These are phyloP conservation scores for Metschnikowia kofuensis DNA, from an alignment of 805 yeast species.

Conservation along the genomic window DNA sequence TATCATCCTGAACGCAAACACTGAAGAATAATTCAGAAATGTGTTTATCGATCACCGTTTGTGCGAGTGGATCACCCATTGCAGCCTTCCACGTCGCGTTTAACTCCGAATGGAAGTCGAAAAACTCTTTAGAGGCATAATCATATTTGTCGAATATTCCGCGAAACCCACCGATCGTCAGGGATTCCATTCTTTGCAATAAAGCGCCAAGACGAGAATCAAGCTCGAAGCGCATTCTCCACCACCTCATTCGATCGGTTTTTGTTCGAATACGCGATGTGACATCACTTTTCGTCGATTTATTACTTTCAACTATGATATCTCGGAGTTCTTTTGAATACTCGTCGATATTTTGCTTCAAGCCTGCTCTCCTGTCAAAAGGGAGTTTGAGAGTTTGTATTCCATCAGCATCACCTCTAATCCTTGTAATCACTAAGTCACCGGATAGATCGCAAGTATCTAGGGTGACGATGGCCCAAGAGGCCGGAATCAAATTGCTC, in stretches of 20 bases:
- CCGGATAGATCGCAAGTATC: slow-evolving; percentile 59
- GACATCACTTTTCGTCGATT: slow-evolving; percentile 52
- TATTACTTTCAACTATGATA: slow-evolving; percentile 61
- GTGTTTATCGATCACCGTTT: slow-evolving; percentile 17
- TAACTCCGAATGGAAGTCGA: slow-evolving; percentile 21
- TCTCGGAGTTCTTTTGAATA: slow-evolving; percentile 28
- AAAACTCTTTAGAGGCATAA: slow-evolving; percentile 20
- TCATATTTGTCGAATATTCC: slow-evolving; percentile 51
- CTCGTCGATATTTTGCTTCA: slow-evolving; percentile 41
- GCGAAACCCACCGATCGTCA: slow-evolving; percentile 77
- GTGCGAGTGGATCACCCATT: slow-evolving; percentile 5
- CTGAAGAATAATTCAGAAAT: slow-evolving; percentile 21
- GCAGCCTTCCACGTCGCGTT: slow-evolving; percentile 11
- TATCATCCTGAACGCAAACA: slow-evolving; percentile 3
- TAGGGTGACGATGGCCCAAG: slow-evolving; percentile 60
- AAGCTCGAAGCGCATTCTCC: slow-evolving; percentile 62
- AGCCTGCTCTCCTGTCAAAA: slow-evolving; percentile 45
- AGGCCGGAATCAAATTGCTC: slow-evolving; percentile 31
- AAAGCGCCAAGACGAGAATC: slow-evolving; percentile 56
- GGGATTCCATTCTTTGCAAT: slow-evolving; percentile 54
- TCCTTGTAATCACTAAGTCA: slow-evolving; percentile 53
- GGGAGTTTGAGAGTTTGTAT: slow-evolving; percentile 61
- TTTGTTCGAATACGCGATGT: slow-evolving; percentile 52
- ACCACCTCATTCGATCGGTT: slow-evolving; percentile 71
- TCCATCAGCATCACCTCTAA: slow-evolving; percentile 19